These are phyloP conservation scores for Pulveroboletus sp. DNA, from an alignment of 1,284 basidiomycete genomes.

Conservation along the genomic window DNA sequence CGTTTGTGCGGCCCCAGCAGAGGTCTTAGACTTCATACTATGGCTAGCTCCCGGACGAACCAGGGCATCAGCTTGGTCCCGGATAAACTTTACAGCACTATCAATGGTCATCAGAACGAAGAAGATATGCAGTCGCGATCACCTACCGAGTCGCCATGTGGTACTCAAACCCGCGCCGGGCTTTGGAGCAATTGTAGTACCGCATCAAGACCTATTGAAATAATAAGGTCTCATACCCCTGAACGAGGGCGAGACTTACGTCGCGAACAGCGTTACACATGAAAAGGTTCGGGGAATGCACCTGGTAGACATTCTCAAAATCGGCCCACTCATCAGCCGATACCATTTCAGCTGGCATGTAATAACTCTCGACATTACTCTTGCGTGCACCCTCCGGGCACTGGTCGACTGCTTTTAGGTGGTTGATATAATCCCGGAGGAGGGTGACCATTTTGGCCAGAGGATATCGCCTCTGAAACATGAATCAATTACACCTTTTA, in stretches of 20 bases:
- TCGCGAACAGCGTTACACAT: slow-evolving; percentile 79
- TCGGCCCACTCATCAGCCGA: slow-evolving; percentile 72
- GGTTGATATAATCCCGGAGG: slow-evolving; percentile 58
- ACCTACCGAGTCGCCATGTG: slow-evolving; percentile 81
- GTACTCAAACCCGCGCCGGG: slow-evolving; percentile 79
- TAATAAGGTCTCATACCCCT: slow-evolving; percentile 3
- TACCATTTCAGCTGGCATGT: slow-evolving; percentile 63
- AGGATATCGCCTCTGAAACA: slow-evolving; percentile 28
- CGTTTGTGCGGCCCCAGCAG: slow-evolving; percentile 48
- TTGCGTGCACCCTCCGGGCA: slow-evolving; percentile 32
- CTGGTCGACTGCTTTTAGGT: slow-evolving; percentile 48
- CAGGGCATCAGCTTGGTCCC: slow-evolving; percentile 66
- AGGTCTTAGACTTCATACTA: slow-evolving; percentile 33
- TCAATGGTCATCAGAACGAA: slow-evolving; percentile 5
- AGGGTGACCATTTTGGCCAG: slow-evolving; percentile 53
- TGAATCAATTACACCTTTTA: slow-evolving; percentile 1
- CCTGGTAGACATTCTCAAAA: slow-evolving; percentile 89
- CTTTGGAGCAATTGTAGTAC: slow-evolving; percentile 84
- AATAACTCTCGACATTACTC: slow-evolving; percentile 43
- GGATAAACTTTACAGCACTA: slow-evolving; percentile 82
- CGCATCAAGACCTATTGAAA: slow-evolving; percentile 70
- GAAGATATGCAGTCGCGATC: neutral
- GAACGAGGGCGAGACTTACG: slow-evolving; percentile 39
- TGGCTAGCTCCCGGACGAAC: slow-evolving; percentile 33
- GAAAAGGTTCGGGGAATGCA: slow-evolving; percentile 85